These are phyloP conservation scores for Oryza glaberrima DNA, from an alignment of 176 grass and related monocot genomes.

Conservation along the genomic window DNA sequence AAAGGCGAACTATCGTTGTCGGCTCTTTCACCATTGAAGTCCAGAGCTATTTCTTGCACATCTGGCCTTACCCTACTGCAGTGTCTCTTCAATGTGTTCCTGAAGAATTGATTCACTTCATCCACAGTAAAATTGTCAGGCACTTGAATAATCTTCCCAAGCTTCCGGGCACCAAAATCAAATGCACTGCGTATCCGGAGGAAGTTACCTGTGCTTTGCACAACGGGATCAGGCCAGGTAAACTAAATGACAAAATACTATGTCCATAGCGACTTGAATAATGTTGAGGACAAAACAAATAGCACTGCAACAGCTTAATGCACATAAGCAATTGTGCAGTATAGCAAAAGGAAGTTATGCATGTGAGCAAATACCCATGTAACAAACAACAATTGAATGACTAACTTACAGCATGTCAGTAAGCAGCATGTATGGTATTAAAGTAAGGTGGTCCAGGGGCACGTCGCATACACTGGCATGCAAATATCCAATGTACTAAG, in stretches of 20 bases:
- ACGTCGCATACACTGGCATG: neutral
- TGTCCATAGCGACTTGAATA: slow-evolving; percentile 16
- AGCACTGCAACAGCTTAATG: slow-evolving; percentile 28
- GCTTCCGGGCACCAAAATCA: slow-evolving; percentile 86
- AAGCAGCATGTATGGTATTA: slow-evolving; percentile 9
- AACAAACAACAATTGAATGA: slow-evolving; percentile 11
- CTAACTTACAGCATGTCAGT: neutral
- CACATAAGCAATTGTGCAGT: neutral
- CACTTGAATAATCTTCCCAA: slow-evolving; percentile 70
- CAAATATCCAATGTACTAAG: neutral
- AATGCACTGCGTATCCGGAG: slow-evolving; percentile 91
- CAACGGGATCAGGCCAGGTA: neutral
- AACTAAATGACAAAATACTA: slow-evolving; percentile 5
- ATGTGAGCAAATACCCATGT: neutral
- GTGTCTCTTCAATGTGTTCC: slow-evolving; percentile 74
- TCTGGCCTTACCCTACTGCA: slow-evolving; percentile 60
- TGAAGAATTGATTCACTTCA: slow-evolving; percentile 82
- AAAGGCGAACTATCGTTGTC: slow-evolving; percentile 24
- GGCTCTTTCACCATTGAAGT: slow-evolving; percentile 44
- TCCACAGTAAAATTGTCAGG: slow-evolving; percentile 50
- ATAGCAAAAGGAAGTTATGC: slow-evolving; percentile 25
- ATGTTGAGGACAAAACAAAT: slow-evolving; percentile 11
- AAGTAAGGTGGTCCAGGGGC: neutral
- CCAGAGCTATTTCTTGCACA: slow-evolving; percentile 43
- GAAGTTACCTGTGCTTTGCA: slow-evolving; percentile 64